Conservation (phyloP, 164 flowering plant genomes). For the Magnolia kwangsiensis region DNA sequence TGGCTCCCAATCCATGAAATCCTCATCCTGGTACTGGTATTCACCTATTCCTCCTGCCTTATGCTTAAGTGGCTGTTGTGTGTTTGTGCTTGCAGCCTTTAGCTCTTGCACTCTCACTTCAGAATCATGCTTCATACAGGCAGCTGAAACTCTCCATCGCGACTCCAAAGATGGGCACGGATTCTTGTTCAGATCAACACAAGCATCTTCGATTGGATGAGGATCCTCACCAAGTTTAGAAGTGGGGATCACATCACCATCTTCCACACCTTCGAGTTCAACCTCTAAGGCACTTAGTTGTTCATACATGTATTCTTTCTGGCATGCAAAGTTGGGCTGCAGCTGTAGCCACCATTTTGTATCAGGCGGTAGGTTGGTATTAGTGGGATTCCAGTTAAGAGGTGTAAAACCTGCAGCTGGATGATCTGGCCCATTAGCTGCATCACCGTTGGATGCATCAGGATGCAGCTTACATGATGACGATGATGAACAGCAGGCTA, state of each 20-base stretch:
- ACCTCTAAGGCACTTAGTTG: conserved; percentile 33
- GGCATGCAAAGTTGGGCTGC: conserved; percentile 33
- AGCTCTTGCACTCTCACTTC: conserved; percentile 26
- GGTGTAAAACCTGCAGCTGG: conserved; percentile 21
- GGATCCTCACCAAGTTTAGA: conserved; percentile 13
- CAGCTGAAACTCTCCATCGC: conserved; percentile 13
- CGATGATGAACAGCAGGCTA: conserved; percentile 56
- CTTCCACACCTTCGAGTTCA: conserved; percentile 23
- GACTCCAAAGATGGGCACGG: not conserved
- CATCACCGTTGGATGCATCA: conserved; percentile 26
- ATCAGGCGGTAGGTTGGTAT: conserved; percentile 29
- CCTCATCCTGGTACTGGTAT: conserved; percentile 20
- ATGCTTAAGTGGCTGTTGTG: conserved; percentile 17
- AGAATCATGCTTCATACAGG: conserved; percentile 24
- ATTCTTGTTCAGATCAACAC: conserved; percentile 2
- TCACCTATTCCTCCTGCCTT: conserved; percentile 25
- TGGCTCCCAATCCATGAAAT: conserved; percentile 27
- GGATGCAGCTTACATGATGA: conserved; percentile 26
- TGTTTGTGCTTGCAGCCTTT: conserved; percentile 14
- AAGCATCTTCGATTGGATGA: conserved; percentile 10
- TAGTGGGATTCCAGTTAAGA: conserved; percentile 26
- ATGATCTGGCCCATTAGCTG: conserved; percentile 18
- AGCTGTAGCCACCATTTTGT: conserved; percentile 48
- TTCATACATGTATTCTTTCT: conserved; percentile 29
- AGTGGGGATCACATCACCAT: conserved; percentile 12